These are phyloP conservation scores for Colletotrichum theobromicola DNA, from an alignment of 2,329 filamentous ascomycete genomes.

Conservation along the genomic window DNA sequence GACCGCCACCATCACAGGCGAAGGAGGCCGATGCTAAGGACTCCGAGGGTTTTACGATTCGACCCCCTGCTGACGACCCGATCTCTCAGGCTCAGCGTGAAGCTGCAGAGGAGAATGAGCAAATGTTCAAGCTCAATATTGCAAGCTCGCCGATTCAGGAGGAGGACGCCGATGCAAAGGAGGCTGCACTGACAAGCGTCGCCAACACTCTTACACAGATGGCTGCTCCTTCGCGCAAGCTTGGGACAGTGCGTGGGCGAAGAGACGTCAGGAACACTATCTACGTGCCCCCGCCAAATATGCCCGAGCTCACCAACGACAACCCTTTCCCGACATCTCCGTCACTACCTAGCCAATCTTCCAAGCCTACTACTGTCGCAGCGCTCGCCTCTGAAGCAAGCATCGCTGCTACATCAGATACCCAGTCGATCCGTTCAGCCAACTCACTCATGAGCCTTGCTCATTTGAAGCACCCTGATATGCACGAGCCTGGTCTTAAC, in stretches of 20 bases:
- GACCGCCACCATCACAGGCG: constrained; percentile 53
- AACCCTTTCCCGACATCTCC: constrained; percentile 40
- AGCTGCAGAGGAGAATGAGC: constrained; percentile 64
- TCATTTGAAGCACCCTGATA: constrained; percentile 80
- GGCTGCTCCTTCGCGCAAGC: constrained; percentile 69
- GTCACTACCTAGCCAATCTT: constrained; percentile 37
- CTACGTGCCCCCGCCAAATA: constrained; percentile 65
- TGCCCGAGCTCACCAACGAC: constrained; percentile 38
- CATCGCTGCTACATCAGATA: constrained; percentile 72
- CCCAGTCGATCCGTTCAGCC: constrained; percentile 88
- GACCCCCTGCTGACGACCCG: constrained; percentile 64
- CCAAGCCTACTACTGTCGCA: constrained; percentile 53
- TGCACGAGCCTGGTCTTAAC: constrained; percentile 80
- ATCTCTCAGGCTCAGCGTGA: constrained; percentile 78
- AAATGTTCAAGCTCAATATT: constrained; percentile 81
- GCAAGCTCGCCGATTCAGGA: constrained; percentile 79
- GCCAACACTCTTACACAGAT: constrained; percentile 72
- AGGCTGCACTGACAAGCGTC: constrained; percentile 77
- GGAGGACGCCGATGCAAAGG: constrained; percentile 75
- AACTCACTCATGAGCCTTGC: constrained; percentile 75
- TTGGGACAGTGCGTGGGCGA: constrained; percentile 83
- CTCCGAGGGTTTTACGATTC: constrained; percentile 79
- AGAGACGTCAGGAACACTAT: constrained; percentile 92
- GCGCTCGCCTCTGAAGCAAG: constrained; percentile 68
- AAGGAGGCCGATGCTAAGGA: constrained; percentile 59